These are phyloP conservation scores for Lanmaoa rubissima DNA, from an alignment of 768 basidiomycete species.

Conservation along the genomic window DNA sequence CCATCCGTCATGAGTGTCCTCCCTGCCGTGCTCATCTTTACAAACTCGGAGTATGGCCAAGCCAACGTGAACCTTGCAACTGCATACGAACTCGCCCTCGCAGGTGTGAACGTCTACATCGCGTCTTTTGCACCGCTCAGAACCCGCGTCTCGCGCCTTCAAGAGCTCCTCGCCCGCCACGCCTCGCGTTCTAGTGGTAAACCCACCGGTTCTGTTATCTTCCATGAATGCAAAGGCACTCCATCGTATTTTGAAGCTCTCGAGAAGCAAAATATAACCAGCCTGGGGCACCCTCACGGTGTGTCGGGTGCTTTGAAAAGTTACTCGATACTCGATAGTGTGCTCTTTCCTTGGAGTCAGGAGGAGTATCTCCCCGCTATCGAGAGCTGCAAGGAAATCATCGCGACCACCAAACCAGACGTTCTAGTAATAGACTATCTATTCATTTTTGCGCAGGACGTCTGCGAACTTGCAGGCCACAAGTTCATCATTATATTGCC, in stretches of 20 bases:
- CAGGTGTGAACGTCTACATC: constrained; percentile 6
- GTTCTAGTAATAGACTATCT: not conserved
- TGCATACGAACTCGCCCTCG: constrained; percentile 15
- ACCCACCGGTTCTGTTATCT: constrained; percentile 1
- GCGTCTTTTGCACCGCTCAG: constrained; percentile 12
- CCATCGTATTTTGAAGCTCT: not conserved
- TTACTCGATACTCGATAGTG: not conserved
- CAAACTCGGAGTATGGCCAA: constrained; percentile 3
- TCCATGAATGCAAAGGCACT: constrained; percentile 2
- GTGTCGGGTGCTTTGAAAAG: constrained; percentile 2
- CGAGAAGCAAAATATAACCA: not conserved
- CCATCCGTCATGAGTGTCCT: not conserved
- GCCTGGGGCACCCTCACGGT: not conserved
- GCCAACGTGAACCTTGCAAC: constrained; percentile 12
- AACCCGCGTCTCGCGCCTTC: constrained; percentile 5
- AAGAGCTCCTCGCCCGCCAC: not conserved
- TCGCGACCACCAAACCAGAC: not conserved
- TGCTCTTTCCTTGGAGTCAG: not conserved
- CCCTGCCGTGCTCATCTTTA: constrained; percentile 11
- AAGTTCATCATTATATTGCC: constrained; percentile 2
- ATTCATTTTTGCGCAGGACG: constrained; percentile 3
- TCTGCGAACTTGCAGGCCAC: constrained; percentile 2
- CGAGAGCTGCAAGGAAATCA: not conserved
- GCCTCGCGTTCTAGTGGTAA: not conserved
- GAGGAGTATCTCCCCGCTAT: constrained; percentile 3